Percentiles rank a stretch among this genome's conserved stretches.
phyloP scores from a whole-genome alignment of 2,329 filamentous ascomycete species.

The Alternaria hordeiaustralica region DNA sequence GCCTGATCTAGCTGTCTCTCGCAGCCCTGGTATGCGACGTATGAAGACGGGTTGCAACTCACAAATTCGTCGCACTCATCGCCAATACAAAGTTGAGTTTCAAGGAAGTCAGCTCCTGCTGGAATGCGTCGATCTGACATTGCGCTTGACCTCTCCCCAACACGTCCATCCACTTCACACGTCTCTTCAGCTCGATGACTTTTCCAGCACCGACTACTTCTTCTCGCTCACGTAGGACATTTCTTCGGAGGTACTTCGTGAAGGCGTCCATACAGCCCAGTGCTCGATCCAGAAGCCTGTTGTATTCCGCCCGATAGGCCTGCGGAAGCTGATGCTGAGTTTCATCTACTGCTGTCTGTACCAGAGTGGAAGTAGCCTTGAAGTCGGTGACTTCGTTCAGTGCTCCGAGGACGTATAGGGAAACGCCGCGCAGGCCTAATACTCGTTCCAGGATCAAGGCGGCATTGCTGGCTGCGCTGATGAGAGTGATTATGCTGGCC shows the following conservation, averaged over 20 bases:
- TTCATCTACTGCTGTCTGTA: not conserved
- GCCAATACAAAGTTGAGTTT: not conserved
- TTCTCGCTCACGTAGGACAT: not conserved
- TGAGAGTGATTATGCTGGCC: not conserved
- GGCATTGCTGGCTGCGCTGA: not conserved
- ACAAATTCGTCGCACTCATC: not conserved
- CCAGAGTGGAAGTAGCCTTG: not conserved
- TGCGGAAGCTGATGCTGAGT: not conserved
- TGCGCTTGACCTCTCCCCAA: not conserved
- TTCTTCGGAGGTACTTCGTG: not conserved
- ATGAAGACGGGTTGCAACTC: not conserved
- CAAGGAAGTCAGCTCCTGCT: not conserved
- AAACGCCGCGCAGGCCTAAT: not conserved
- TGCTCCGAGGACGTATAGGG: not conserved
- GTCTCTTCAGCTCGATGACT: not conserved
- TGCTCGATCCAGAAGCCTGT: not conserved
- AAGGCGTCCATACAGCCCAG: not conserved
- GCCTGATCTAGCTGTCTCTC: not conserved
- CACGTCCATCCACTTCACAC: not conserved
- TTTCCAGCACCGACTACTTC: not conserved
- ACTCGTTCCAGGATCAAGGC: not conserved
- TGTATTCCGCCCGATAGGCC: not conserved
- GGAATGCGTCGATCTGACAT: not conserved
- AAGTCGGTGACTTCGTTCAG: not conserved
- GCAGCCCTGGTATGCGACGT: too few relatives aligned